phyloP scores from a whole-genome alignment of 2,329 filamentous ascomycete species.

The Penicillium olsonii region DNA sequence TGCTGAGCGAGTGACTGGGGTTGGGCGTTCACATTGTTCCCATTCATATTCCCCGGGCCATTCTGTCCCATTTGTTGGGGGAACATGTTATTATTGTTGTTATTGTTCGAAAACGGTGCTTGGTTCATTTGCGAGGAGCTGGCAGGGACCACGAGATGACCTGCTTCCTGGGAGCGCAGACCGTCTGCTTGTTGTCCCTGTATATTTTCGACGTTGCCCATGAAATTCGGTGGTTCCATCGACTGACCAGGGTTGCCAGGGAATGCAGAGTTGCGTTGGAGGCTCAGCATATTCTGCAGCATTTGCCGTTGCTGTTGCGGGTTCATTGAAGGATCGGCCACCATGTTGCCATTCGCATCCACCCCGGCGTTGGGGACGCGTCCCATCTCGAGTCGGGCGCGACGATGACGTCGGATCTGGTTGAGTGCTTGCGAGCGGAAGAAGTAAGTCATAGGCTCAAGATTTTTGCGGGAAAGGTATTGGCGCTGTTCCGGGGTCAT shows the following conservation, averaged over 20 bases:
- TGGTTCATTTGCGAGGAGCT: constrained; percentile 57
- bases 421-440: constrained; percentile 53
- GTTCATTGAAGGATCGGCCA: constrained; percentile 41
- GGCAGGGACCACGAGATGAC: constrained; percentile 64
- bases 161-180: constrained; percentile 61
- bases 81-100: constrained; percentile 46
- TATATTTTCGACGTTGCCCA: constrained; percentile 55
- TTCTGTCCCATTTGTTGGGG: constrained; percentile 45
- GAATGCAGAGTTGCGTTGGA: constrained; percentile 40
- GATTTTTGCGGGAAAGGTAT: constrained; percentile 45
- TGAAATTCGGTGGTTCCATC: constrained; percentile 36
- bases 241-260: constrained; percentile 34
- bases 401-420: constrained; percentile 41
- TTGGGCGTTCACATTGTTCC: constrained; percentile 41
- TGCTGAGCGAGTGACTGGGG: constrained; percentile 37
- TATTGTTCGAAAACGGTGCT: constrained; percentile 36
- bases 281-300: constrained; percentile 44
- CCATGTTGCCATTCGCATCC: constrained; percentile 34
- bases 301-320: constrained; percentile 41
- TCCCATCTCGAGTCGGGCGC: constrained; percentile 33
- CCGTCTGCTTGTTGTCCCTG: constrained; percentile 63
- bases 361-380: constrained; percentile 32
- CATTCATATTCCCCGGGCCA: constrained; percentile 38
- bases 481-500: constrained; percentile 52
- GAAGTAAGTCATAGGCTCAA: constrained; percentile 54